Evolutionary conservation across 2,329 filamentous ascomycete genomes (phyloP).

Genomic region (Pestalotiopsis sp.): DNA sequence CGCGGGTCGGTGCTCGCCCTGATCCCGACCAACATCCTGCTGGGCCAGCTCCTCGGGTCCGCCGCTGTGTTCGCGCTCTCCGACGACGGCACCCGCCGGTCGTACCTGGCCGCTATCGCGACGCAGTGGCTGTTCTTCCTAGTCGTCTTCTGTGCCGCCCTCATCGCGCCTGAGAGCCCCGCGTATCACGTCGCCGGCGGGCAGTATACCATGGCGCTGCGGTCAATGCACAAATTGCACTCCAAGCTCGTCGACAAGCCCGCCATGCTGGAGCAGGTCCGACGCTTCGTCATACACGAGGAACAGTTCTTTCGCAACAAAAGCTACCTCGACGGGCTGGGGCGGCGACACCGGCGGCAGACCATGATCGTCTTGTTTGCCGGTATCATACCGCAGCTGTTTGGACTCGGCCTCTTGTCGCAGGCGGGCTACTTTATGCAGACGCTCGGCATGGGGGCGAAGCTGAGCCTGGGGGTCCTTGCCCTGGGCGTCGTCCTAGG

Average conservation of each 20-base stretch:
- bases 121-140: conserved; percentile 47
- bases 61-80: conserved; percentile 39
- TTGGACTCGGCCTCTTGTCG: conserved; percentile 46
- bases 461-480: conserved; percentile 42
- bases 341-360: conserved; percentile 41
- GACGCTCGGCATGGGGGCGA: conserved; percentile 35
- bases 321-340: conserved; percentile 48
- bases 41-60: conserved; percentile 50
- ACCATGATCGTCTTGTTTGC: conserved; percentile 45
- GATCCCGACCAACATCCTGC: conserved; percentile 50
- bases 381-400: conserved; percentile 44
- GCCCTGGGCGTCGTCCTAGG: conserved; percentile 48
- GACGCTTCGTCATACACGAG: conserved; percentile 49
- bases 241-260: conserved; percentile 33
- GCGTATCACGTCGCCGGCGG: conserved; percentile 48
- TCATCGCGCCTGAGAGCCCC: conserved; percentile 53
- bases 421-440: conserved; percentile 43
- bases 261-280: conserved; percentile 42
- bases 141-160: conserved; percentile 42
- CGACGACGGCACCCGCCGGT: conserved; percentile 22
- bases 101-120: conserved; percentile 43
- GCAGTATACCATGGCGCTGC: conserved; percentile 40
- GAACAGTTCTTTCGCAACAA: conserved; percentile 26
- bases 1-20: conserved; percentile 50
- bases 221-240: conserved; percentile 52